Conservation (phyloP, 2,329 filamentous ascomycete species). For the Clarireedia paspali region DNA sequence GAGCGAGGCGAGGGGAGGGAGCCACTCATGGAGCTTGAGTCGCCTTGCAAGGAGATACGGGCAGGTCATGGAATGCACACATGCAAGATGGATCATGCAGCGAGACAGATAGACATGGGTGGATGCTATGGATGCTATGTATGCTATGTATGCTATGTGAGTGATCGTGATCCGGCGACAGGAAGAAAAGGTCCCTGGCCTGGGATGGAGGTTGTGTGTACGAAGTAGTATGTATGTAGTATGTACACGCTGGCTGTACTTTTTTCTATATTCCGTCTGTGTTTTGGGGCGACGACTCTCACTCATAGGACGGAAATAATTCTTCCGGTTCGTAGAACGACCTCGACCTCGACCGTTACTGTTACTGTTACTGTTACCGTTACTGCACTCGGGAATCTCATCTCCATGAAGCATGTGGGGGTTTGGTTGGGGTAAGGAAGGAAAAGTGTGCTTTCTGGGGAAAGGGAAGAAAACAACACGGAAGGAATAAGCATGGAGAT, state of each 20-base stretch:
- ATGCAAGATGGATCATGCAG: background rate
- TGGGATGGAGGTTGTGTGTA: background rate
- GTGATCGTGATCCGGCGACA: background rate
- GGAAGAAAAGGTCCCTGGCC: background rate
- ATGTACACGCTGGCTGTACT: no score
- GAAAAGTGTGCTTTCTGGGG: background rate
- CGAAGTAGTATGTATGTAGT: no score
- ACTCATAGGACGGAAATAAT: constrained; percentile 6
- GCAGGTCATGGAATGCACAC: constrained; percentile 2
- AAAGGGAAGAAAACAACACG: background rate
- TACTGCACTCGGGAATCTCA: background rate
- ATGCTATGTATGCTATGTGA: background rate
- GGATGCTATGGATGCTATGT: background rate
- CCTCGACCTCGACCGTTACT: background rate
- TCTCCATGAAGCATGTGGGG: background rate
- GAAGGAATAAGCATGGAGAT: background rate
- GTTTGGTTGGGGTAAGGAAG: background rate
- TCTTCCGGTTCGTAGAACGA: constrained; percentile 4
- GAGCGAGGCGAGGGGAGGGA: no score
- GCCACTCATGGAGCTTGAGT: no score
- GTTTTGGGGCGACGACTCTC: constrained; percentile 1
- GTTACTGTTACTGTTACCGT: background rate
- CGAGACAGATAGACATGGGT: background rate
- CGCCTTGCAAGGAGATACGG: background rate
- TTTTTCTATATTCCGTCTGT: background rate